A percentile compares a stretch with the other conserved stretches of the same genome.
These are phyloP conservation scores for Perilla frutescens DNA, from an alignment of 257 asterid species.

Conservation along the genomic window DNA sequence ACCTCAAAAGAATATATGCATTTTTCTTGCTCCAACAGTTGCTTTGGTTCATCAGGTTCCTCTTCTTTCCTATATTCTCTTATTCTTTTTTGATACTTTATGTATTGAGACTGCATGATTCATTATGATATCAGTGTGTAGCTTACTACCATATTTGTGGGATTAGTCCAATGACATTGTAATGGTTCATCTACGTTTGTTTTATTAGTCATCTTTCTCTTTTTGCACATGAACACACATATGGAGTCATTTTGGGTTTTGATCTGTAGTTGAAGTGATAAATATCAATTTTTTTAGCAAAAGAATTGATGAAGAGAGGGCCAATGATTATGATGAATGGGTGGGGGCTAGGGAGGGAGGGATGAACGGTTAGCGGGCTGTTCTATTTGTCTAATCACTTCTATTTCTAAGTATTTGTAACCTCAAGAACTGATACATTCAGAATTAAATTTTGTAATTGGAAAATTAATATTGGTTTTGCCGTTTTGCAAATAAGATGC, in stretches of 20 bases:
- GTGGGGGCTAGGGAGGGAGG: not conserved
- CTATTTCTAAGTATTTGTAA: not conserved
- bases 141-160: slow-evolving; percentile 10
- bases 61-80: slow-evolving; percentile 25
- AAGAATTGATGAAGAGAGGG: not conserved
- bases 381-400: not conserved
- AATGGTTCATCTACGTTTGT: not conserved
- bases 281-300: not conserved
- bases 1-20: slow-evolving; percentile 83
- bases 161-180: not conserved
- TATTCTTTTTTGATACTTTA: not conserved
- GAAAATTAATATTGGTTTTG: not conserved
- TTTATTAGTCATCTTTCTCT: slow-evolving; percentile 2
- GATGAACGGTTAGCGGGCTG: not conserved
- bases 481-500: not conserved
- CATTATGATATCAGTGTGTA: not conserved
- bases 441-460: not conserved
- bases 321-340: slow-evolving; percentile 1
- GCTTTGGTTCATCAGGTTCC: slow-evolving; percentile 95
- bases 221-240: not conserved
- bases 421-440: too few relatives aligned
- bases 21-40: slow-evolving; percentile 95
- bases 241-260: not conserved
- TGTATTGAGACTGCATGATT: slow-evolving; percentile 9
- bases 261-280: not conserved